phyloP scores from a whole-genome alignment of 345 rosid species.

The Cardamine chenopodiifolia region DNA sequence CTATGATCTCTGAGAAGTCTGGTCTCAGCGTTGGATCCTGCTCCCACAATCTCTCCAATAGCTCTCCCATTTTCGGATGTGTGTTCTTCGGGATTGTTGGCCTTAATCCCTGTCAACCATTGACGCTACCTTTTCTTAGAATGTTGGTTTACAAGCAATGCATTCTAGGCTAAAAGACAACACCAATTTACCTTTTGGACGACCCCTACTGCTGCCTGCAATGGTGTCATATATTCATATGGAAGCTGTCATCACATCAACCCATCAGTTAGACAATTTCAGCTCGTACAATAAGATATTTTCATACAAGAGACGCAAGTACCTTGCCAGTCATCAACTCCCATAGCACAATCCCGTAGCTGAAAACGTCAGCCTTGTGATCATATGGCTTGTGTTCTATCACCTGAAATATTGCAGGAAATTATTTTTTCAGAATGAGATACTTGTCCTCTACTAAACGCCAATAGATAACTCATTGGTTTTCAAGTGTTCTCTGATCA shows the following conservation, averaged over 20 bases:
- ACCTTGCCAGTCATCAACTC: conserved; percentile 97
- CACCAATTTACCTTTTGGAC: conserved; percentile 78
- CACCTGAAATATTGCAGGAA: conserved; percentile 58
- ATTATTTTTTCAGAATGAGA: conserved; percentile 42
- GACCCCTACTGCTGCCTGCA: conserved; percentile 97
- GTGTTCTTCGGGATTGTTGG: conserved; percentile 78
- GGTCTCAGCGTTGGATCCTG: conserved; percentile 88
- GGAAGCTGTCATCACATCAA: conserved; percentile 72
- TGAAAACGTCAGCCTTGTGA: conserved; percentile 95
- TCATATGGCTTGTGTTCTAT: conserved; percentile 97
- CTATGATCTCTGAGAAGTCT: conserved; percentile 76
- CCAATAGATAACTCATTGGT: background rate
- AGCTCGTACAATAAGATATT: background rate
- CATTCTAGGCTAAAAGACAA: background rate
- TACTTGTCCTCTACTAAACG: conserved; percentile 7
- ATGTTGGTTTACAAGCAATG: background rate
- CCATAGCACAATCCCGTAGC: conserved; percentile 91
- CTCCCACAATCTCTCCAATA: conserved; percentile 83
- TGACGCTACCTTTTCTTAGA: background rate
- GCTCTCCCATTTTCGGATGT: conserved; percentile 62
- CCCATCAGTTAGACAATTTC: conserved; percentile 17
- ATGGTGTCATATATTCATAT: conserved; percentile 86
- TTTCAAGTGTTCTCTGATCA: background rate
- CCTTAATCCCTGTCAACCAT: conserved; percentile 60
- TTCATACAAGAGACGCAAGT: conserved; percentile 2